phyloP scores from a whole-genome alignment of 257 asterid genomes.

The Hygrophila difformis region DNA sequence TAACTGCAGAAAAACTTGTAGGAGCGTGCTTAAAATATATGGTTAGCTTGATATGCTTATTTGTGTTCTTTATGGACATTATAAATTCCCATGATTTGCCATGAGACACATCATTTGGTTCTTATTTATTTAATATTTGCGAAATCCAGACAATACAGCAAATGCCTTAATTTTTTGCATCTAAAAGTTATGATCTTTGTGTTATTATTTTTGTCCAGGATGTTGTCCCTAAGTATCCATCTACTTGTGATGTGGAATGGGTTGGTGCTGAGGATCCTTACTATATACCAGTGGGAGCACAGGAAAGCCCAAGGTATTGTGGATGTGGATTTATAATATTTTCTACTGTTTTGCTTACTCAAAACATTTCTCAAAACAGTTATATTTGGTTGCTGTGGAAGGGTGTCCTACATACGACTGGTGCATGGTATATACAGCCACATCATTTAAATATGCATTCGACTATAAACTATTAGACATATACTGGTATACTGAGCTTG shows the following conservation, averaged over 20 bases:
- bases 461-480: conserved; percentile 88
- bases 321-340: conserved; percentile 11
- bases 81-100: neutral
- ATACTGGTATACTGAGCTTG: conserved; percentile 57
- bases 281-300: conserved; percentile 99
- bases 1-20: too few relatives aligned
- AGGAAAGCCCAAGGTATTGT: conserved; percentile 91
- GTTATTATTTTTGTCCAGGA: conserved; percentile 46
- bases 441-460: conserved; percentile 91
- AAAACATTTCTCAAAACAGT: conserved; percentile 23
- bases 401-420: conserved; percentile 99
- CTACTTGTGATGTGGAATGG: conserved; percentile 87
- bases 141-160: conserved; percentile 14
- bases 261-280: conserved; percentile 92
- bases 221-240: conserved; percentile 59
- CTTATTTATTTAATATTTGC: conserved; percentile 12
- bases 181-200: conserved; percentile 11
- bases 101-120: neutral
- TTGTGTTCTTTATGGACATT: conserved; percentile 14
- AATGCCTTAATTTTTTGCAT: conserved; percentile 4
- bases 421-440: conserved; percentile 97
- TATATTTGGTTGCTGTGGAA: conserved; percentile 25
- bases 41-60: conserved; percentile 10
- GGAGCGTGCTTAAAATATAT: too few relatives aligned
- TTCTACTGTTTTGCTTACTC: conserved; percentile 14